Conservation (phyloP, 2,329 filamentous ascomycete species). For the Raffaelea ambrosiae region DNA sequence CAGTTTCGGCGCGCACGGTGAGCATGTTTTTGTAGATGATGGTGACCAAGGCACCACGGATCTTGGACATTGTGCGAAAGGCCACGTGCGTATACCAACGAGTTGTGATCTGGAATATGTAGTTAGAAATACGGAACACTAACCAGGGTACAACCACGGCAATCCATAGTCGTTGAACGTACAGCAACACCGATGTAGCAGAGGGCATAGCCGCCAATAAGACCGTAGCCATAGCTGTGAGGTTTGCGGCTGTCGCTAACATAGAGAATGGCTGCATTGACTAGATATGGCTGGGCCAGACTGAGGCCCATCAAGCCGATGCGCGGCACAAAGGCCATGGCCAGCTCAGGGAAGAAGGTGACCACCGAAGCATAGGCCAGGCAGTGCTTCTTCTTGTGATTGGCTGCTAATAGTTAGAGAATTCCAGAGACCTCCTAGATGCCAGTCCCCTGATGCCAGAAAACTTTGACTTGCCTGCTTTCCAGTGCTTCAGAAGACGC, state of each 20-base stretch:
- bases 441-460: too few species aligned
- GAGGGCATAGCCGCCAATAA: conserved; percentile 11
- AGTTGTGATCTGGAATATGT: conserved; percentile 6
- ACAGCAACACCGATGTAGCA: conserved; percentile 9
- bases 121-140: not conserved
- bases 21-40: conserved; percentile 12
- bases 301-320: conserved; percentile 7
- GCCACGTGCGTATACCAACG: conserved; percentile 12
- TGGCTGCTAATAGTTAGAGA: conserved; percentile 2
- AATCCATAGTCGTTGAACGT: not conserved
- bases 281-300: conserved; percentile 10
- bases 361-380: conserved; percentile 3
- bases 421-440: not conserved
- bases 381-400: conserved; percentile 7
- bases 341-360: conserved; percentile 7
- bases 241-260: not conserved
- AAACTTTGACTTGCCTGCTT: conserved; percentile 2
- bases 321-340: conserved; percentile 8
- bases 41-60: conserved; percentile 7
- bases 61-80: conserved; percentile 10
- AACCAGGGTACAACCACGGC: not conserved
- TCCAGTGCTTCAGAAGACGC: conserved; percentile 7
- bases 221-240: conserved; percentile 10
- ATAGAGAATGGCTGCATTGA: conserved; percentile 8
- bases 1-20: conserved; percentile 7